Evolutionary conservation across 148 eudicot genomes (phyloP).

Genomic region (Nepenthes gracilis): DNA sequence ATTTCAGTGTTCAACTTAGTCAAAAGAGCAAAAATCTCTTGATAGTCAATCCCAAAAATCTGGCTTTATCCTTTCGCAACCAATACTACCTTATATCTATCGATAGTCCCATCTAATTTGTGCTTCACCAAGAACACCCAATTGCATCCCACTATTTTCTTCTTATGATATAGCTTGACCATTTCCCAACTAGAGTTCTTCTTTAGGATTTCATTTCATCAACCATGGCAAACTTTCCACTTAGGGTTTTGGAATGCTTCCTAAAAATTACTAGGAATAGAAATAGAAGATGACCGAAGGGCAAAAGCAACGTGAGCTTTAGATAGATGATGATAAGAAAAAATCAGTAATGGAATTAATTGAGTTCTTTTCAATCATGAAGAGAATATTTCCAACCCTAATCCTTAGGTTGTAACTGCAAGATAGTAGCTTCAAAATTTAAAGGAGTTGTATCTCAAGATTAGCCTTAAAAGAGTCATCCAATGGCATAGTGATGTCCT

Average conservation of each 20-base stretch:
- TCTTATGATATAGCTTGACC: background rate
- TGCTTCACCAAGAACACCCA: background rate
- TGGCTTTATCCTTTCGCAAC: background rate
- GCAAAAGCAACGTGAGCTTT: too few relatives aligned
- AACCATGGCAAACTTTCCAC: background rate
- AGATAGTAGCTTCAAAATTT: too few relatives aligned
- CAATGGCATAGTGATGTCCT: too few relatives aligned
- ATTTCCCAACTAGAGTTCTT: background rate
- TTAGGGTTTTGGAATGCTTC: background rate
- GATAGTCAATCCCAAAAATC: background rate
- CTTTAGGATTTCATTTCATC: background rate
- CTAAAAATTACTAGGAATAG: background rate
- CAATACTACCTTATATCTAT: background rate
- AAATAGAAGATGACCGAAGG: background rate
- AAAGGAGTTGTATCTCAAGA: too few relatives aligned
- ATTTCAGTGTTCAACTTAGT: background rate
- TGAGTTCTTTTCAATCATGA: too few relatives aligned
- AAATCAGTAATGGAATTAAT: too few relatives aligned
- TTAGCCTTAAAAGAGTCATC: too few relatives aligned
- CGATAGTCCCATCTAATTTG: background rate
- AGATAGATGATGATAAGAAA: too few relatives aligned
- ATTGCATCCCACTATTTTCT: background rate
- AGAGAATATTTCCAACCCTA: too few relatives aligned
- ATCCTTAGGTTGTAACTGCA: too few relatives aligned
- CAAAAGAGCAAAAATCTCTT: background rate